These are phyloP conservation scores for Colletotrichum viniferum DNA, from an alignment of 2,329 filamentous ascomycete genomes.

Conservation along the genomic window DNA sequence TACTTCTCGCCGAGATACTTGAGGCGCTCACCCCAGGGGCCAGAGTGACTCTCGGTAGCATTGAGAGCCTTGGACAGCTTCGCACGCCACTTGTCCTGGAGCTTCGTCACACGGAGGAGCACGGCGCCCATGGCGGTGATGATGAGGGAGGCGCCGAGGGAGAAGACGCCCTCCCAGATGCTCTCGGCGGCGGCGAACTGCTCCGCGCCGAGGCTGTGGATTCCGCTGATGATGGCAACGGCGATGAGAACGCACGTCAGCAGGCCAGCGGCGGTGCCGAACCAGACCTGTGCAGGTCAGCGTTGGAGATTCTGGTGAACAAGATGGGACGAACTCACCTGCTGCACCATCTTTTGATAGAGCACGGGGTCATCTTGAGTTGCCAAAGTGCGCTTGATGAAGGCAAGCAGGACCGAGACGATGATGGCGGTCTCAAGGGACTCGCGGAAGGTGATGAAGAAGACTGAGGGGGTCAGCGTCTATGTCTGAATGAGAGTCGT, in stretches of 20 bases:
- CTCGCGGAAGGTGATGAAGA: conserved; percentile 75
- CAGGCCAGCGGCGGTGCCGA: conserved; percentile 39
- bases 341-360: conserved; percentile 59
- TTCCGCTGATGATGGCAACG: conserved; percentile 22
- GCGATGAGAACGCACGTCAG: conserved; percentile 22
- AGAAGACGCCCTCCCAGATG: conserved; percentile 70
- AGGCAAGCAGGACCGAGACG: conserved; percentile 68
- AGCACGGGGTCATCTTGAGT: conserved; percentile 54
- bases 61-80: conserved; percentile 64
- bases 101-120: conserved; percentile 67
- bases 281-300: conserved; percentile 56
- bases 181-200: conserved; percentile 63
- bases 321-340: conserved; percentile 38
- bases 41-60: not conserved
- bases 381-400: conserved; percentile 67
- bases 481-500: too few relatives aligned
- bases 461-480: conserved; percentile 44
- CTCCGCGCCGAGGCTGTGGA: conserved; percentile 61
- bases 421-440: conserved; percentile 69
- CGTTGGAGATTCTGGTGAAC: not conserved
- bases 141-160: conserved; percentile 63
- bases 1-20: conserved; percentile 62
- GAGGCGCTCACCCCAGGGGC: conserved; percentile 10
- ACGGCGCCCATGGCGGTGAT: conserved; percentile 70
- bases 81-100: conserved; percentile 69